Conservation (phyloP, 176 grass and related monocot genomes). For the Triticum timopheevii region DNA sequence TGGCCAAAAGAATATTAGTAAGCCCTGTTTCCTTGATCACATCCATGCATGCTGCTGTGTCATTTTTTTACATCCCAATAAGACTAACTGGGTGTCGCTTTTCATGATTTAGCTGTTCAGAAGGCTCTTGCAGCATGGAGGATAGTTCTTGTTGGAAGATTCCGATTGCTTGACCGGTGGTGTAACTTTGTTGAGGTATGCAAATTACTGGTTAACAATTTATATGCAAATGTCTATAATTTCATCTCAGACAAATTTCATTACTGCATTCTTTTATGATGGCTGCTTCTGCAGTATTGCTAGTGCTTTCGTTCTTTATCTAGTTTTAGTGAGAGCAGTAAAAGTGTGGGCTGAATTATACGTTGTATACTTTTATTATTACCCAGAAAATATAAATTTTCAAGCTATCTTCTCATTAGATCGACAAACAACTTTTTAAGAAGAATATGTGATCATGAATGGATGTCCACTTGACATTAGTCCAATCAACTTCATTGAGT, state of each 20-base stretch:
- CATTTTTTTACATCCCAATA: constrained; percentile 26
- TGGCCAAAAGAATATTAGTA: constrained; percentile 94
- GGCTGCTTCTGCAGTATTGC: background rate
- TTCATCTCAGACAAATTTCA: background rate
- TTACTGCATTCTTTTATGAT: background rate
- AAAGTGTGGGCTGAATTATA: background rate
- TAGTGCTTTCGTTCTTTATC: constrained; percentile 4
- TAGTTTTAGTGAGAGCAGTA: background rate
- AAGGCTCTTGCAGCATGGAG: constrained; percentile 83
- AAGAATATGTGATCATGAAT: background rate
- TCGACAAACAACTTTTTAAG: background rate
- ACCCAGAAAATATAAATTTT: background rate
- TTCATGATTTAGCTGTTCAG: constrained; percentile 63
- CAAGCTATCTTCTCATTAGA: background rate
- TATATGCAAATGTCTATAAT: background rate
- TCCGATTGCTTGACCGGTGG: constrained; percentile 81
- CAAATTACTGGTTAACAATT: background rate
- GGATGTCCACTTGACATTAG: background rate
- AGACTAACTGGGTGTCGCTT: constrained; percentile 33
- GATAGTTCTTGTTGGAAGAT: constrained; percentile 83
- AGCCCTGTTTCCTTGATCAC: constrained; percentile 38
- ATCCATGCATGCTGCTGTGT: constrained; percentile 15
- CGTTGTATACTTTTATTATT: background rate
- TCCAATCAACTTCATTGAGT: background rate
- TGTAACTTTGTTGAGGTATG: constrained; percentile 87